Base-by-base conservation (phyloP, 2,329 filamentous ascomycete species). In the Xylaria sp. region DNA sequence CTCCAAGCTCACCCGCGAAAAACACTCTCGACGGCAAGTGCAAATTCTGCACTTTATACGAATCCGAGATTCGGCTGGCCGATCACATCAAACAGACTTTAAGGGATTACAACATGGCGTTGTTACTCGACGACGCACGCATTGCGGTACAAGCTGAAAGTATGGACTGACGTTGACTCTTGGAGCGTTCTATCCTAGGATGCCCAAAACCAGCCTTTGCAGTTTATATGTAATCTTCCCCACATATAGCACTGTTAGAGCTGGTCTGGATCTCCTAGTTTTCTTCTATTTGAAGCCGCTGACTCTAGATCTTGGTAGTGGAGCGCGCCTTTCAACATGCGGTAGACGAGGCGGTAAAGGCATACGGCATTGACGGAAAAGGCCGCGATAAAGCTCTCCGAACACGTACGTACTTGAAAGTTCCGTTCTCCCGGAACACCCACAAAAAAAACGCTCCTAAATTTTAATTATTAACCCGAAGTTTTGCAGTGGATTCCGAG, bases 51-150 rank as follows among this genome's bases (percentile, higher is more conserved):
- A 23, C 65, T 19, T 50, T n/a, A 7, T 69, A 66, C 25, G 60
- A 66, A 43, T 60, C 65, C 2, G 67, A 69, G 38, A 69, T 69
- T 15, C 55, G 65, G 15, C 63, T 67, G 9, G 67, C 67, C 46
- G 67, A 69, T 42, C 65, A 63, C 15, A 66, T 67, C 19, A 67
- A 69, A 50, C 67, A 67, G 46, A 66, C 65, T 1, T 40, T 69
- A 56, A 64, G 45, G 37, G 64, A 67, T 49, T 69, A 69, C 25
- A 69, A 69, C 42, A 69, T 69, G 67, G 67, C 67, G 19, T 46
- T 69, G 25, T 19, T 69, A 19, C 60, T 61, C 9, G 67, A 67
- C 31, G 62, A 65, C 15, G 58, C 60, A 49, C 65, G 65, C 33
- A 9, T 57, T 33, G 46, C 58, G 42, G 49, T 67, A n/a, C 45